A percentile compares a stretch with the other conserved stretches of the same genome.
These are phyloP conservation scores for Ogataea nakhonphanomensis DNA, from an alignment of 805 yeast genomes.

Conservation along the genomic window DNA sequence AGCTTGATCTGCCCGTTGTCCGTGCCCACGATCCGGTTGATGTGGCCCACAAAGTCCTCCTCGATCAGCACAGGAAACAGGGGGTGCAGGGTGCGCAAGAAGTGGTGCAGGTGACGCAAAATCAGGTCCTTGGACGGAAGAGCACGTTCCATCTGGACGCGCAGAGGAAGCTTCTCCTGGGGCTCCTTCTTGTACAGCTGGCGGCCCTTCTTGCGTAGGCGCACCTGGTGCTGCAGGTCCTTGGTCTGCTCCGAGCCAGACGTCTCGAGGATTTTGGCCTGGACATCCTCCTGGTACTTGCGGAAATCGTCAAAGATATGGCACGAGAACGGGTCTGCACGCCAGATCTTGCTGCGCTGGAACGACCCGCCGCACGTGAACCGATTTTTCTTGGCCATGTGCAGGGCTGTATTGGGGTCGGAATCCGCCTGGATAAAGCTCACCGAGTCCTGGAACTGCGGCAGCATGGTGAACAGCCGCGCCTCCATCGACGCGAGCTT, in stretches of 20 bases:
- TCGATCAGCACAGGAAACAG: slow-evolving; percentile 48
- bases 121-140: slow-evolving; percentile 34
- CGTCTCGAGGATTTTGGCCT: not conserved
- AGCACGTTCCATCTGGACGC: slow-evolving; percentile 11
- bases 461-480: not conserved
- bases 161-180: slow-evolving; percentile 6
- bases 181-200: not conserved
- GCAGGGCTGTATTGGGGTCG: slow-evolving; percentile 10
- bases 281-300: not conserved
- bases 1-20: slow-evolving; percentile 8
- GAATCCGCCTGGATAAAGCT: slow-evolving; percentile 11
- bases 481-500: slow-evolving; percentile 9
- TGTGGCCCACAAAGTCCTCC: slow-evolving; percentile 29
- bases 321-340: slow-evolving; percentile 18
- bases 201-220: slow-evolving; percentile 5
- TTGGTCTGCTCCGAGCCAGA: not conserved
- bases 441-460: slow-evolving; percentile 8
- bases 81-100: slow-evolving; percentile 40
- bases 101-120: slow-evolving; percentile 37
- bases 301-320: slow-evolving; percentile 12
- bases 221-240: slow-evolving; percentile 7
- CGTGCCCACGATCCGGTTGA: slow-evolving; percentile 33
- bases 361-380: slow-evolving; percentile 20
- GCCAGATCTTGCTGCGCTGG: slow-evolving; percentile 15
- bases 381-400: slow-evolving; percentile 18